Evolutionary conservation across 345 rosid species (phyloP), one percentile per base, ranked within the genome.

Genomic region (Hevea brasiliensis): DNA sequence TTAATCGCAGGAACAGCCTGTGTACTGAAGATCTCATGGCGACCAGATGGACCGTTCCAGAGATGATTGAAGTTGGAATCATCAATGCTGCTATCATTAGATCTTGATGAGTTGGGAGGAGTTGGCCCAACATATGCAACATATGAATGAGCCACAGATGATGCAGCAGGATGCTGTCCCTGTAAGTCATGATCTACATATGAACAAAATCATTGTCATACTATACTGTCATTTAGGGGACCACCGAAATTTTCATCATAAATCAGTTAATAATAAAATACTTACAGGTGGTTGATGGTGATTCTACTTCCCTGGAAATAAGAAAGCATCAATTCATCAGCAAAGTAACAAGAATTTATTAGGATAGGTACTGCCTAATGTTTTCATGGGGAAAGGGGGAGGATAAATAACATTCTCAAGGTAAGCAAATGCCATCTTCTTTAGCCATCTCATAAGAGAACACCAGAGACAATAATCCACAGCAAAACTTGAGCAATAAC

Each of bases 241-340:
- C 68, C 63, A 65, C 45, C 67, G 56, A 77, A 26, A 74, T 44
- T 57, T 64, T 56, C 64, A 44, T 23, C 61, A 51, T 37, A 71
- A 59, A 44, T 57, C 64, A 13, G 54, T 26, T 57, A 14, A 26
- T 26, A 56, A 70, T 29, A 68, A 27, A 62, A 21, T 40, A 75
- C 95, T 85, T 88, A 90, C 95, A 84, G 77, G 85, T 82, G 68
- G 85, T 85, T 68, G 87, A 83, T 53, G 84, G 87, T 72, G 82
- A 76, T 61, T 90, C 95, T 67, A 81, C 68, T 82, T 87, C 95
- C 88, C 95, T 90, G 84, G 68, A 81, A 83, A 72, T 65, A 9
- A 53, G 40, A 74, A 77, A 74, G 53, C 56, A 71, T 44, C n/a
- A 70, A 67, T 48, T 45, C 55, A 69, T 83, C 76, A 82, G 73